phyloP scores from a whole-genome alignment of 176 grass and related monocot genomes.

The Bothriochloa decipiens region DNA sequence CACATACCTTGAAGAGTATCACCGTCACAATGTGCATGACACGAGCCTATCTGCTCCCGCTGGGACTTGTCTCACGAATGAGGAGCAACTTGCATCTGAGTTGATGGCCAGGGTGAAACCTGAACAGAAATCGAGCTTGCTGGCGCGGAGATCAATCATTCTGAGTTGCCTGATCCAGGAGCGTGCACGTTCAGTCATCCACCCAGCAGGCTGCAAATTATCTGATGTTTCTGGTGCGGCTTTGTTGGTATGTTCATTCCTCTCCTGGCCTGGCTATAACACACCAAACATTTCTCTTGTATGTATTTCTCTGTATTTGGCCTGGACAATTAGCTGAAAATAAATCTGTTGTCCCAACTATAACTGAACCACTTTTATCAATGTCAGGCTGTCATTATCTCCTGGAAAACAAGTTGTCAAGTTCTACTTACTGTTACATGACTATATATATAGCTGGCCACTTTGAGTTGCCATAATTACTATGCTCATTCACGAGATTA shows the following conservation, averaged over 20 bases:
- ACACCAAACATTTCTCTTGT: no score
- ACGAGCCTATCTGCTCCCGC: neutral
- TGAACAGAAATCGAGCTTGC: neutral
- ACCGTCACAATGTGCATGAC: neutral
- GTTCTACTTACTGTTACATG: neutral
- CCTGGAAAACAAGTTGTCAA: neutral
- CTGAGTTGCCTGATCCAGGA: neutral
- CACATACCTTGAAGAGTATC: constrained; percentile 21
- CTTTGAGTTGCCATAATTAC: no score
- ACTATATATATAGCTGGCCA: neutral
- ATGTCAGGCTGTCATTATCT: neutral
- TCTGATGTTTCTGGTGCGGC: neutral
- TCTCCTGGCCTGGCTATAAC: no score
- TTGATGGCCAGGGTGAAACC: neutral
- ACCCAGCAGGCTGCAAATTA: neutral
- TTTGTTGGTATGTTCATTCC: neutral
- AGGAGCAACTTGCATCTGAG: neutral
- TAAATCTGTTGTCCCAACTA: no score
- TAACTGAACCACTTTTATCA: neutral
- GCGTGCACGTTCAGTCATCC: neutral
- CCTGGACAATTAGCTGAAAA: no score
- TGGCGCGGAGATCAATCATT: neutral
- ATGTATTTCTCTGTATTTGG: neutral
- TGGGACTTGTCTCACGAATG: neutral
- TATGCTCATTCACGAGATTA: no score